phyloP scores from a whole-genome alignment of 129 eudicot species.

The Cynara cardunculus region DNA sequence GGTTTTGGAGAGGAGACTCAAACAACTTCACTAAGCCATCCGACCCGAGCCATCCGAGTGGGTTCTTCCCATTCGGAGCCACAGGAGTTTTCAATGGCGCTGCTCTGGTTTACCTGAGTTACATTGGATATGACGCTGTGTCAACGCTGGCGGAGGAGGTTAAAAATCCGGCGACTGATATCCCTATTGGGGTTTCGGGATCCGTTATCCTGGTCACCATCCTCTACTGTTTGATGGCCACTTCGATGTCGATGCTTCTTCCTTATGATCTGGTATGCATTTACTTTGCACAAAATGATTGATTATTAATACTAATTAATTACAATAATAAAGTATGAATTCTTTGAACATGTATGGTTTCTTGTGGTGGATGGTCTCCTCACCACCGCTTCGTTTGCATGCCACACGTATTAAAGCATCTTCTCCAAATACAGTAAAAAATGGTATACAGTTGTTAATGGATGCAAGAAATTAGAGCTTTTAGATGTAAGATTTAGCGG shows the following conservation, averaged over 20 bases:
- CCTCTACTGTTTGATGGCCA: conserved; percentile 35
- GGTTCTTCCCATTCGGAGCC: conserved; percentile 79
- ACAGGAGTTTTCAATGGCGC: conserved; percentile 93
- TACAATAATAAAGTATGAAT: neutral
- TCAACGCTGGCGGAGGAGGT: conserved; percentile 42
- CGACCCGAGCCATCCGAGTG: conserved; percentile 53
- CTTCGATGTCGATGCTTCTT: conserved; percentile 44
- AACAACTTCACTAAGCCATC: conserved; percentile 68
- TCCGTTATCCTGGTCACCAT: conserved; percentile 29
- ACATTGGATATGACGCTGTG: conserved; percentile 94
- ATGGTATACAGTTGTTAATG: conserved; percentile 19
- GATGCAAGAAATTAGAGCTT: neutral
- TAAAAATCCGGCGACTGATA: conserved; percentile 59
- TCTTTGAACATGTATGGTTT: conserved; percentile 12
- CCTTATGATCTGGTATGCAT: conserved; percentile 53
- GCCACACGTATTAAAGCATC: conserved; percentile 29
- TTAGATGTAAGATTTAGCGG: neutral
- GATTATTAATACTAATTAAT: neutral
- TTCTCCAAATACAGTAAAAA: neutral
- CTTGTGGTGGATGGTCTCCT: conserved; percentile 23
- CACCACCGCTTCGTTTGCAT: conserved; percentile 36
- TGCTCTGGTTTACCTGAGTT: conserved; percentile 85
- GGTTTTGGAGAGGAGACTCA: conserved; percentile 72
- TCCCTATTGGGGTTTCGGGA: conserved; percentile 37
- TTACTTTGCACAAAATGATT: conserved; percentile 1